Evolutionary conservation across 306 rosid species (phyloP), one percentile per base, ranked within the genome.

Genomic region (Purshia tridentata): DNA sequence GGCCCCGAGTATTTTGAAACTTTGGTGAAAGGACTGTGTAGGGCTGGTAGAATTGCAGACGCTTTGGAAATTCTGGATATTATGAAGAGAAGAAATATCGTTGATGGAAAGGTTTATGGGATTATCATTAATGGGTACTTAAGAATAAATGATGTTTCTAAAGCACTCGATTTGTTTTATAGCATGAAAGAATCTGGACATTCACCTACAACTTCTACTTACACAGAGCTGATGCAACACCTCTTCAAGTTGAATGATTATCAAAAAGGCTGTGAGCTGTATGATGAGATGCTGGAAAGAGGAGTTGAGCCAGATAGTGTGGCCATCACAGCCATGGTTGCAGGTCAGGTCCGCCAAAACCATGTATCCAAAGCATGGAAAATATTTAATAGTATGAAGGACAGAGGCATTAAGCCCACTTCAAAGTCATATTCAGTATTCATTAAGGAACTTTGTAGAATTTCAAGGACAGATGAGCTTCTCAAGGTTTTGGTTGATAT

Each of bases 251-350:
- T 72, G 75, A 80, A 72, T 44, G 84, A 82, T 50, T 81, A 77
- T 61, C 81, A 84, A 72, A 86, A 85, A 76, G 96, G 96, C 42
- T 85, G 91, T 75, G 59, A 73, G 84, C 68, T 94, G 35, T 91
- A 86, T 64, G 81, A 86, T 73, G 97, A 94, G 84, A 94, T 91
- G 96, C 83, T 75, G 51, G 86, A 82, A 58, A 84, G 73, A 71
- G 92, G 90, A 72, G 70, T 91, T 16, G 79, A 85, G 73, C 85
- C 74, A 2, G 96, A 94, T 81, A 35, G 56, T 22, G 95, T 91
- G 78, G 89, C 90, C 6, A 70, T 88, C 81, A 91, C 93, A 59
- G 86, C 97, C 20, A 80, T 94, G 88, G 97, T 89, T 80, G 92
- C 90, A 4, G 98, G 97, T 54, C 88, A 86, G 22, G 81, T 89